A percentile compares a stretch with the other conserved stretches of the same genome.
Conservation (phyloP, 2,329 filamentous ascomycete genomes). For the Colletotrichum theobromicola region DNA sequence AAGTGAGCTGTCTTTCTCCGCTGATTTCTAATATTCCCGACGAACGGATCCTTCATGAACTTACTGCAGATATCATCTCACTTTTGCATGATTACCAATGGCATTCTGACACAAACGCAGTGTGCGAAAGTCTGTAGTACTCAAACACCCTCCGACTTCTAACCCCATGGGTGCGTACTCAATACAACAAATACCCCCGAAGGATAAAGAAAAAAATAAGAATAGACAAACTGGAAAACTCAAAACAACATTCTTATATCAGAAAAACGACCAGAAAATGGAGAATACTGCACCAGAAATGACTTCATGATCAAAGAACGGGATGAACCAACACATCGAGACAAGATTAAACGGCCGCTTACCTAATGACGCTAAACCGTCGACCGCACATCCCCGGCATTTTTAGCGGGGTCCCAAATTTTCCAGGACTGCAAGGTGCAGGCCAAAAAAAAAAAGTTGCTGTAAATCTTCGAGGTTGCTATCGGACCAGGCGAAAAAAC, state of each 20-base stretch:
- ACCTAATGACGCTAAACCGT: not conserved
- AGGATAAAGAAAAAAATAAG: too few relatives aligned
- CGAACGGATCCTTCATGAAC: not conserved
- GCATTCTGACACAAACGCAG: not conserved
- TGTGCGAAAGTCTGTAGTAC: not conserved
- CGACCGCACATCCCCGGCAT: not conserved
- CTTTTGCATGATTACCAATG: not conserved
- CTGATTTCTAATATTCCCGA: not conserved
- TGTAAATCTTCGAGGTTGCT: constrained; percentile 7
- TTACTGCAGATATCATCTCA: not conserved
- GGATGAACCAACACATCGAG: not conserved
- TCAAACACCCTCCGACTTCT: not conserved
- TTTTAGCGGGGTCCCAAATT: constrained; percentile 22
- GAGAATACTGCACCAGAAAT: not conserved
- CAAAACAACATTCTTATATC: rapidly evolving
- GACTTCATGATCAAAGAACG: not conserved
- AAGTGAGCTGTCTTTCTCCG: not conserved
- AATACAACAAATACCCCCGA: too few relatives aligned
- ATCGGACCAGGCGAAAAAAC: constrained; percentile 2
- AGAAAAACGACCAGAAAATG: not conserved
- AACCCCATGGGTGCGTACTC: not conserved
- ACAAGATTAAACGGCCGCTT: not conserved
- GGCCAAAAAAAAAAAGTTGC: not conserved
- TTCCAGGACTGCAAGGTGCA: constrained; percentile 3
- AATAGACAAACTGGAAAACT: too few relatives aligned